Percentiles rank a stretch among this genome's conserved stretches.
These are phyloP conservation scores for Halophytophthora batemanensis DNA, from an alignment of 352 stramenopile species.

Conservation along the genomic window DNA sequence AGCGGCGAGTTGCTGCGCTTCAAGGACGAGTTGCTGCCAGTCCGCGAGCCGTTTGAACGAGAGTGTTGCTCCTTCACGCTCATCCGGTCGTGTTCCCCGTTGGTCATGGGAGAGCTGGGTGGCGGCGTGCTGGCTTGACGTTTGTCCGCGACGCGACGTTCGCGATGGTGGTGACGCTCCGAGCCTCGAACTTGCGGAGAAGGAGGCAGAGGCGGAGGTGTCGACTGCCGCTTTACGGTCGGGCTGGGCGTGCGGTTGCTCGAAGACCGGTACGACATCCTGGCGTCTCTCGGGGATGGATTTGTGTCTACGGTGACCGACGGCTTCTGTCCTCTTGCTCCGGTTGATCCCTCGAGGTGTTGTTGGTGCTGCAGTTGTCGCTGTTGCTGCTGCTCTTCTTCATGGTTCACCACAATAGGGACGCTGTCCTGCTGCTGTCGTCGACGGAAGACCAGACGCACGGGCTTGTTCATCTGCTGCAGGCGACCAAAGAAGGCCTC, in stretches of 20 bases:
- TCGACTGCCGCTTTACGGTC: slow-evolving; percentile 23
- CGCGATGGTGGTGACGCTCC: slow-evolving; percentile 11
- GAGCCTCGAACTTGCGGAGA: slow-evolving; percentile 25
- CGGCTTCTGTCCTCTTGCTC: slow-evolving; percentile 20
- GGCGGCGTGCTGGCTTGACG: slow-evolving; percentile 14
- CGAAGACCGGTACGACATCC: slow-evolving; percentile 6
- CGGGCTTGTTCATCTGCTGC: slow-evolving; percentile 85
- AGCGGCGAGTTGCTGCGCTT: slow-evolving; percentile 28
- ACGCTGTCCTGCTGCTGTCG: slow-evolving; percentile 27
- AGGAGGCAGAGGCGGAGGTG: slow-evolving; percentile 20
- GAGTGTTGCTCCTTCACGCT: slow-evolving; percentile 14
- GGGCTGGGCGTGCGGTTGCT: slow-evolving; percentile 20
- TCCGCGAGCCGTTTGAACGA: slow-evolving; percentile 8
- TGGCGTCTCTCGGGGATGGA: slow-evolving; percentile 6
- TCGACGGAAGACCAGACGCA: slow-evolving; percentile 68
- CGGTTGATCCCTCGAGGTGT: neutral
- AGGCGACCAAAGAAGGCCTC: slow-evolving; percentile 78
- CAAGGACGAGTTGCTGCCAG: slow-evolving; percentile 21
- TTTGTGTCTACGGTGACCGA: slow-evolving; percentile 34
- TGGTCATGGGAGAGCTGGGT: slow-evolving; percentile 18
- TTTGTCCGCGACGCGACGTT: slow-evolving; percentile 17
- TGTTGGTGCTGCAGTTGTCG: too few relatives aligned
- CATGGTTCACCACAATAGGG: slow-evolving; percentile 29
- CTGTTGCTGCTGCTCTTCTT: slow-evolving; percentile 25
- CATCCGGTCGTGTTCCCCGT: neutral